Percentiles rank a stretch among this genome's conserved stretches.
These are phyloP conservation scores for Vitis hybrid DNA, from an alignment of 177 flowering plant genomes.

Conservation along the genomic window DNA sequence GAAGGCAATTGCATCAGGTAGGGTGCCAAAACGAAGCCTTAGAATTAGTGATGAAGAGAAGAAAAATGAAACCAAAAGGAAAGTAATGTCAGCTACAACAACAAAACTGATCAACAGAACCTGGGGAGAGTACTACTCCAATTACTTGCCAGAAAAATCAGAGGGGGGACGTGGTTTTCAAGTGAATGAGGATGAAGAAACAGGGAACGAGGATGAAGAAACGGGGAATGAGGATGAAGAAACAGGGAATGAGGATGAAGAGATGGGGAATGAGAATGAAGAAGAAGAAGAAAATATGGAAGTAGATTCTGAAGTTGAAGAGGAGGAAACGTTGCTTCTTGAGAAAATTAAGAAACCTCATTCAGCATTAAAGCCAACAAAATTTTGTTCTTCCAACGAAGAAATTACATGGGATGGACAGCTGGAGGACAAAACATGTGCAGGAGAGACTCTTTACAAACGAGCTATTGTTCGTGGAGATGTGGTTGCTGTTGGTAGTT, in stretches of 20 bases:
- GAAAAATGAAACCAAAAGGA: constrained; percentile 71
- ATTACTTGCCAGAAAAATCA: constrained; percentile 56
- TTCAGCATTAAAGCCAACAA: no score
- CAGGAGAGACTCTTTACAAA: constrained; percentile 58
- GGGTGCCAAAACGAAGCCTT: no score
- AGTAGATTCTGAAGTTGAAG: no score
- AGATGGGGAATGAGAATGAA: constrained; percentile 22
- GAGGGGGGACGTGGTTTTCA: constrained; percentile 33
- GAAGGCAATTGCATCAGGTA: no score
- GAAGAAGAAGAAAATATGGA: constrained; percentile 24
- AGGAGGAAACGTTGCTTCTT: no score
- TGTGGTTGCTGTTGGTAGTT: constrained; percentile 51
- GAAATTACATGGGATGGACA: no score
- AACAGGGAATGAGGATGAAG: no score
- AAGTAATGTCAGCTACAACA: constrained; percentile 82
- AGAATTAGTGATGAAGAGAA: constrained; percentile 9
- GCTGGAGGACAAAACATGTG: constrained; percentile 39
- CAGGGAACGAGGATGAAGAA: no score
- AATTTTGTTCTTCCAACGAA: no score
- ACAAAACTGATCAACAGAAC: constrained; percentile 70
- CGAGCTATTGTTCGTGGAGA: constrained; percentile 56
- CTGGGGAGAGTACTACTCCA: constrained; percentile 91
- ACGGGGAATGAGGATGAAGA: no score
- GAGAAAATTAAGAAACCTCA: no score
- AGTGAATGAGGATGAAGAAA: constrained; percentile 47